These are phyloP conservation scores for Pseudocercospora cruenta DNA, from an alignment of 2,329 filamentous ascomycete genomes.

Conservation along the genomic window DNA sequence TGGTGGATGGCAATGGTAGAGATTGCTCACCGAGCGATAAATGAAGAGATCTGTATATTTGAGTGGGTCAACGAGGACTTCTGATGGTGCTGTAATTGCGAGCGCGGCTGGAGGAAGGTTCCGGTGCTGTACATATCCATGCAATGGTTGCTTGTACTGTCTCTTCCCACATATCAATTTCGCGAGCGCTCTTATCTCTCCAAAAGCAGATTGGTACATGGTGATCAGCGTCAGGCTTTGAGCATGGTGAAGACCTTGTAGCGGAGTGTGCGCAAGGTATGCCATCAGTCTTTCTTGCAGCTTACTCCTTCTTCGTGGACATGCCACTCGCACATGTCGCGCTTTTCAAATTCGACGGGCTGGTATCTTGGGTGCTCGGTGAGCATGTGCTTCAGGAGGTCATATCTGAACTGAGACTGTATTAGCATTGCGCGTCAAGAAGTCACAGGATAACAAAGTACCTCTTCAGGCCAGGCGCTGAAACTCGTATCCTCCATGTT, in stretches of 20 bases:
- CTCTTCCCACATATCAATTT: no score
- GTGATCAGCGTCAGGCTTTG: no score
- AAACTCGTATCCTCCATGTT: no score
- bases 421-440: no score
- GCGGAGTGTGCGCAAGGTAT: no score
- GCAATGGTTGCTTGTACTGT: not conserved
- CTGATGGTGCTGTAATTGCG: not conserved
- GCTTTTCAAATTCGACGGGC: not conserved
- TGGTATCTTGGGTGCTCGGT: not conserved
- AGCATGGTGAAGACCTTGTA: no score
- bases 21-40: not conserved
- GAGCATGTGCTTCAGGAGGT: not conserved
- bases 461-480: no score
- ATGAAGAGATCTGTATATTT: not conserved
- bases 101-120: not conserved
- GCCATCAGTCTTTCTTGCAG: not conserved
- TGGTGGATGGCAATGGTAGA: not conserved
- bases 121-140: not conserved
- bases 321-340: constrained; percentile 8
- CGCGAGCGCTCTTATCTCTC: no score
- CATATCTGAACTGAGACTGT: not conserved
- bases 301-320: constrained; percentile 4
- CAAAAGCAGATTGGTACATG: no score
- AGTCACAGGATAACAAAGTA: not conserved
- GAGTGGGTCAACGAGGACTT: not conserved